Conservation (phyloP, 2,329 filamentous ascomycete species). For the Calonectria crousiana region DNA sequence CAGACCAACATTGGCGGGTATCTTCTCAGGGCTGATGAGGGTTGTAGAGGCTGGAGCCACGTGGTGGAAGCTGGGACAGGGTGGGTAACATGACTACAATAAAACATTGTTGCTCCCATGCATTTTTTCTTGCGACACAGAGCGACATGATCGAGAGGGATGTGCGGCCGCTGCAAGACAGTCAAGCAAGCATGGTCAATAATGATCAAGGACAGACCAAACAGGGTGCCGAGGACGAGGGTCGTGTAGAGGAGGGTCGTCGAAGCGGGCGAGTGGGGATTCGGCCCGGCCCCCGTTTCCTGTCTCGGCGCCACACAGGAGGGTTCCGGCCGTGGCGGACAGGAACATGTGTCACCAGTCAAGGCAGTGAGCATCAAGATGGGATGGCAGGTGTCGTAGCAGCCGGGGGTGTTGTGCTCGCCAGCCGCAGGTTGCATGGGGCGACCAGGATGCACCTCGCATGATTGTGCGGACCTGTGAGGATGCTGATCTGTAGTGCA, state of each 20-base stretch:
- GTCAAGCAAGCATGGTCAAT: slow-evolving; percentile 2
- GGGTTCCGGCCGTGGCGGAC: slow-evolving; percentile 40
- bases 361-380: slow-evolving; percentile 2
- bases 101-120: slow-evolving; percentile 3
- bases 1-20: not conserved
- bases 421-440: slow-evolving; percentile 7
- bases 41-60: slow-evolving; percentile 20
- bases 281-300: slow-evolving; percentile 41
- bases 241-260: slow-evolving; percentile 16
- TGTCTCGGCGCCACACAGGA: slow-evolving; percentile 41
- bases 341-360: slow-evolving; percentile 23
- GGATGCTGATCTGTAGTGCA: not conserved
- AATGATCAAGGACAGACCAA: slow-evolving; percentile 12
- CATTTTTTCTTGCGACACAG: not conserved
- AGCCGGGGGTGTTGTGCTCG: slow-evolving; percentile 1
- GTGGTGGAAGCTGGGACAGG: slow-evolving; percentile 17
- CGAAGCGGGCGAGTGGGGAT: slow-evolving; percentile 40
- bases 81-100: slow-evolving; percentile 21
- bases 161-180: slow-evolving; percentile 16
- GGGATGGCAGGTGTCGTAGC: slow-evolving; percentile 15
- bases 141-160: not conserved
- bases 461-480: not conserved
- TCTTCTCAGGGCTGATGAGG: not conserved
- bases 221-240: slow-evolving; percentile 10
- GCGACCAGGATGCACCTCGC: not conserved